Percentiles rank a stretch among this genome's conserved stretches.
Evolutionary conservation across 345 rosid genomes (phyloP).

Genomic region (Rhizophora apiculata): DNA sequence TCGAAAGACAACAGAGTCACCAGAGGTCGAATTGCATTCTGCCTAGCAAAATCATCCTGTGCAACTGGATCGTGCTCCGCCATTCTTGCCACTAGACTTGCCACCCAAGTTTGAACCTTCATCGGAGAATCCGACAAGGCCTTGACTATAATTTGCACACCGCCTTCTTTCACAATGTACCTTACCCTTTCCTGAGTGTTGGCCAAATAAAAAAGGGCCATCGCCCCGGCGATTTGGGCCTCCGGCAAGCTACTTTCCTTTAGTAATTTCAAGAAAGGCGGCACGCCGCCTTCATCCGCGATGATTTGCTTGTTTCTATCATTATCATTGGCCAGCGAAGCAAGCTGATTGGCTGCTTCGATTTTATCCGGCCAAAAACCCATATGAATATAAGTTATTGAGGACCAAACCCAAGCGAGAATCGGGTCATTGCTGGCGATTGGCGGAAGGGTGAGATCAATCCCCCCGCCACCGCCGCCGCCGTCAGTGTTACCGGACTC

Average conservation of each 20-base stretch:
- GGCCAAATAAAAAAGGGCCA: conserved; percentile 42
- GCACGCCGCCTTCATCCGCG: conserved; percentile 80
- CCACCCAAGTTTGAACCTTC: conserved; percentile 63
- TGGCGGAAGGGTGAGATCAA: conserved; percentile 69
- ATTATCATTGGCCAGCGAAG: conserved; percentile 62
- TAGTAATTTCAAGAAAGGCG: conserved; percentile 59
- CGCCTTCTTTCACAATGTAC: conserved; percentile 45
- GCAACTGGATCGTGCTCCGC: conserved; percentile 58
- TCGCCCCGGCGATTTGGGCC: conserved; percentile 67
- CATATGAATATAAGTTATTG: conserved; percentile 53
- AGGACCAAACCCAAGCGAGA: conserved; percentile 88
- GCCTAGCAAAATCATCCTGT: conserved; percentile 82
- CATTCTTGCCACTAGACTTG: conserved; percentile 71
- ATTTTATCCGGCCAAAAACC: conserved; percentile 52
- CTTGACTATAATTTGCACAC: conserved; percentile 60
- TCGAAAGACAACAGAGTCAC: conserved; percentile 71
- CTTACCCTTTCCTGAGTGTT: conserved; percentile 65
- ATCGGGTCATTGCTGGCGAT: conserved; percentile 88
- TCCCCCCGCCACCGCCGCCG: conserved; percentile 39
- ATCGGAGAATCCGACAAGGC: conserved; percentile 64
- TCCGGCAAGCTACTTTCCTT: conserved; percentile 59
- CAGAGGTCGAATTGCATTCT: conserved; percentile 73
- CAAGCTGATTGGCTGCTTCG: conserved; percentile 74
- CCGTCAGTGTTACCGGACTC: conserved; percentile 44
- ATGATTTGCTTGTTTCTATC: conserved; percentile 84